A percentile compares a stretch with the other conserved stretches of the same genome.
These are phyloP conservation scores for Bothriochloa decipiens DNA, from an alignment of 176 grass and related monocot genomes.

Conservation along the genomic window DNA sequence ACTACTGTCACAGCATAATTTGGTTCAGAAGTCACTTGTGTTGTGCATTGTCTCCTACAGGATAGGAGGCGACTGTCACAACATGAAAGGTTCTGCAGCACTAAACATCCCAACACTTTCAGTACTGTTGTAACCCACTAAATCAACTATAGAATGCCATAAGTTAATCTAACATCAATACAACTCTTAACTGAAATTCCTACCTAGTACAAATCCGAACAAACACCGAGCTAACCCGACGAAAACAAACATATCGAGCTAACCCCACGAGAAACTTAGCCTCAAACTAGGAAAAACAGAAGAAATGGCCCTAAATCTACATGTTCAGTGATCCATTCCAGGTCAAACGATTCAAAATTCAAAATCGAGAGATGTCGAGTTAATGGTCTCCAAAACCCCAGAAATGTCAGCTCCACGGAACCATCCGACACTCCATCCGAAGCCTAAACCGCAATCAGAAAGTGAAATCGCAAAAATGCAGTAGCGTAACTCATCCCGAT, in stretches of 20 bases:
- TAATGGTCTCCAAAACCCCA: conserved; percentile 1
- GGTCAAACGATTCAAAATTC: conserved; percentile 29
- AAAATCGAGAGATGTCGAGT: not conserved
- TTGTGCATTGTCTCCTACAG: not conserved
- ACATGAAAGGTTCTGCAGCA: not conserved
- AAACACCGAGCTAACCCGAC: too few species aligned
- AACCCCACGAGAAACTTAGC: not conserved
- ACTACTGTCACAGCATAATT: not conserved
- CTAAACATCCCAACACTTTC: not conserved
- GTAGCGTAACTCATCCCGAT: conserved; percentile 20
- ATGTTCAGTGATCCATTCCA: not conserved
- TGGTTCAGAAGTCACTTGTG: not conserved
- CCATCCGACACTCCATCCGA: conserved; percentile 11
- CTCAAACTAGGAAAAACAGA: not conserved
- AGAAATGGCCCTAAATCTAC: conserved; percentile 21
- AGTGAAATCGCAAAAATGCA: conserved; percentile 9
- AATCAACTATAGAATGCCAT: not conserved
- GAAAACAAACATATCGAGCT: not conserved
- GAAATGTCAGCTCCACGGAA: conserved; percentile 20
- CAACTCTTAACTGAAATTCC: not conserved
- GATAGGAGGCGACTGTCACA: not conserved
- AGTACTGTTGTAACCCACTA: not conserved
- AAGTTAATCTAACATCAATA: not conserved
- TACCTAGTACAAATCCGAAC: too few species aligned
- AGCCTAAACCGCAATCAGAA: conserved; percentile 17